These are phyloP conservation scores for Anthoceros angustus DNA, from an alignment of 225 moss, liverwort and hornwort species.

Conservation along the genomic window DNA sequence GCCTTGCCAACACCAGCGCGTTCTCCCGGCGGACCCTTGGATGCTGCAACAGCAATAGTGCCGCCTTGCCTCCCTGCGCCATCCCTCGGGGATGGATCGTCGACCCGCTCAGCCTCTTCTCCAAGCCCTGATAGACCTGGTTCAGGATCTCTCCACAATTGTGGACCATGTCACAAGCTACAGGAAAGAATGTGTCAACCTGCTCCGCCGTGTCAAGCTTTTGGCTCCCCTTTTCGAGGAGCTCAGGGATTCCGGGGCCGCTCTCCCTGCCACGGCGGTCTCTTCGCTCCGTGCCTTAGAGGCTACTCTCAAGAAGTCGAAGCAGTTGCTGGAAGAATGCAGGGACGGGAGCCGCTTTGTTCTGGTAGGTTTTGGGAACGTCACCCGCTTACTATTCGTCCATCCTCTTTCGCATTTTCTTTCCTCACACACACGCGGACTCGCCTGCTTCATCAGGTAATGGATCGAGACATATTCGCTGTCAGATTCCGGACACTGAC, in stretches of 20 bases:
- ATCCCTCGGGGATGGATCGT: neutral
- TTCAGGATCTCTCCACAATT: slow-evolving; percentile 39
- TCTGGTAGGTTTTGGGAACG: slow-evolving; percentile 26
- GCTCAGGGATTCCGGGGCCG: slow-evolving; percentile 32
- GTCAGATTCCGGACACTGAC: slow-evolving; percentile 38
- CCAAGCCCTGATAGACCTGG: slow-evolving; percentile 51
- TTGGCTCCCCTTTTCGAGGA: slow-evolving; percentile 74
- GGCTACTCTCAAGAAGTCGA: slow-evolving; percentile 34
- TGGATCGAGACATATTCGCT: slow-evolving; percentile 37
- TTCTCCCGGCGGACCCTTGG: too few relatives aligned
- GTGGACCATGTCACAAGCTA: slow-evolving; percentile 46
- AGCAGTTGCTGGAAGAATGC: slow-evolving; percentile 43
- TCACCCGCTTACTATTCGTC: neutral
- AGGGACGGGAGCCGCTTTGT: slow-evolving; percentile 68
- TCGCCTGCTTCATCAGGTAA: slow-evolving; percentile 20
- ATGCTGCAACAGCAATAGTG: too few relatives aligned
- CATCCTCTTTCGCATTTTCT: neutral
- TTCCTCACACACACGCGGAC: neutral
- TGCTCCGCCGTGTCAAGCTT: slow-evolving; percentile 53
- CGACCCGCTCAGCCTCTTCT: slow-evolving; percentile 21
- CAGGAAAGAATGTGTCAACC: slow-evolving; percentile 48
- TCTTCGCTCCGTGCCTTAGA: slow-evolving; percentile 37
- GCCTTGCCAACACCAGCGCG: too few relatives aligned
- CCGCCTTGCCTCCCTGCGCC: neutral
- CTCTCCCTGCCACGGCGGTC: slow-evolving; percentile 31